Base-by-base conservation (phyloP, 2,329 filamentous ascomycete genomes). In the Pestalotiopsis sp. region DNA sequence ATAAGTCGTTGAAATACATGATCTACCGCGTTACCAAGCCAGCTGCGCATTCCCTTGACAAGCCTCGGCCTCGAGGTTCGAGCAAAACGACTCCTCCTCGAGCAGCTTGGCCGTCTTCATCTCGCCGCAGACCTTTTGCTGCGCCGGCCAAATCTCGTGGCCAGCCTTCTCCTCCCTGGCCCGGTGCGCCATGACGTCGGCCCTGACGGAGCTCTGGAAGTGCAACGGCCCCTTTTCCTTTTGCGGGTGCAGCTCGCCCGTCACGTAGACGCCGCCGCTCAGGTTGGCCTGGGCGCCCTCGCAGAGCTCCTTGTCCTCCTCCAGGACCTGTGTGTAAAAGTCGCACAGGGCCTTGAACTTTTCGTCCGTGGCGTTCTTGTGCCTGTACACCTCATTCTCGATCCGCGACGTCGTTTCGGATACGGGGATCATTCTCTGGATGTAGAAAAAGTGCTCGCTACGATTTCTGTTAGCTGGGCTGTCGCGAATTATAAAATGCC, bases 251-350 rank as follows among this genome's bases (percentile, higher is more conserved):
- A 86, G 76, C 71, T 86, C 82, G 67, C 86, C 85, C 70, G 83
- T 85, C 73, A 85, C 75, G 69, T 85, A 87, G 23, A 86, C 80
- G 1, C 85, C 85, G 0, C 81, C 78, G 68, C 85, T 83, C 70
- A 87, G 78, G 75, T 87, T 88, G 69, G 80, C 77, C 71, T 87
- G 85, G 1, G 85, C 82, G 1, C 77, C 79, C 64, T 84, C 79
- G 74, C 85, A 87, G 0, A 87, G 80, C 0, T 80, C 77, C 71
- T 87, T 86, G 76, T 88, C 85, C 70, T 87, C 85, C 13, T 75
- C 75, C 76, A 87, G 82, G 67, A 87, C 81, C 64, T 84, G 84
- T 71, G 84, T 84, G 78, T 86, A 87, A 66, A 86, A 84, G 3
- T 80, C 76, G 74, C 80, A 81, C 68, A 86, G 82, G 2, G 78